Percentiles rank a stretch among this genome's conserved stretches.
These are phyloP conservation scores for Leucosporidium scottii DNA, from an alignment of 768 basidiomycete species.

Conservation along the genomic window DNA sequence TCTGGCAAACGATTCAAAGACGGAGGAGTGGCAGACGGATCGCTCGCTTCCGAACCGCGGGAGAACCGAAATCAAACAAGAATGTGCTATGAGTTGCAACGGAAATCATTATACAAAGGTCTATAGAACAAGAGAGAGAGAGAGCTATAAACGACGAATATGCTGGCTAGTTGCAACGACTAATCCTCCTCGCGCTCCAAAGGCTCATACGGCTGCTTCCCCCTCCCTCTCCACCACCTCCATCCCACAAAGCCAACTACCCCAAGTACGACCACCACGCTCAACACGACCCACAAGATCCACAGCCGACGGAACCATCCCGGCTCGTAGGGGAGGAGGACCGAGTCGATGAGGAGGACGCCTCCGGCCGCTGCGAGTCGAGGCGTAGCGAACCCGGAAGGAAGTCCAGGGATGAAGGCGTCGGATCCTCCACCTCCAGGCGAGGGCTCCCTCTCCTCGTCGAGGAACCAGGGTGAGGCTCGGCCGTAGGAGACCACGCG, in stretches of 20 bases:
- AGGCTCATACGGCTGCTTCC: conserved; percentile 73
- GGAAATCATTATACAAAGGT: no score
- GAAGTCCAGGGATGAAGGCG: conserved; percentile 63
- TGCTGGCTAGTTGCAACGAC: no score
- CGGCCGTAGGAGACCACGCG: conserved; percentile 42
- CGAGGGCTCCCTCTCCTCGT: neutral
- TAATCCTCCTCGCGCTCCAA: conserved; percentile 54
- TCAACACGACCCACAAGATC: conserved; percentile 53
- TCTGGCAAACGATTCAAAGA: no score
- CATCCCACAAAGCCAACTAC: conserved; percentile 60
- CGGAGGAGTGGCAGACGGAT: no score
- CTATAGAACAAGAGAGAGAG: no score
- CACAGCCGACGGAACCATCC: conserved; percentile 57
- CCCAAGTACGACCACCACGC: conserved; percentile 58
- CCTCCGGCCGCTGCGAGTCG: conserved; percentile 60
- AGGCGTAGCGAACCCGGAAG: conserved; percentile 49
- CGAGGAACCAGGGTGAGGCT: conserved; percentile 46
- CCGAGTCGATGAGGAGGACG: conserved; percentile 75
- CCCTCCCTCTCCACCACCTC: conserved; percentile 52
- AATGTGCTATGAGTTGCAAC: no score
- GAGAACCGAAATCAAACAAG: no score
- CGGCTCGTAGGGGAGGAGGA: conserved; percentile 78
- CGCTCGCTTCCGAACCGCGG: no score
- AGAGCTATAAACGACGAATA: no score
- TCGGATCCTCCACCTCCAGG: conserved; percentile 55